Percentiles rank a stretch among this genome's conserved stretches.
Evolutionary conservation across 2,329 filamentous ascomycete genomes (phyloP).

Genomic region (Sarocladium kiliense): DNA sequence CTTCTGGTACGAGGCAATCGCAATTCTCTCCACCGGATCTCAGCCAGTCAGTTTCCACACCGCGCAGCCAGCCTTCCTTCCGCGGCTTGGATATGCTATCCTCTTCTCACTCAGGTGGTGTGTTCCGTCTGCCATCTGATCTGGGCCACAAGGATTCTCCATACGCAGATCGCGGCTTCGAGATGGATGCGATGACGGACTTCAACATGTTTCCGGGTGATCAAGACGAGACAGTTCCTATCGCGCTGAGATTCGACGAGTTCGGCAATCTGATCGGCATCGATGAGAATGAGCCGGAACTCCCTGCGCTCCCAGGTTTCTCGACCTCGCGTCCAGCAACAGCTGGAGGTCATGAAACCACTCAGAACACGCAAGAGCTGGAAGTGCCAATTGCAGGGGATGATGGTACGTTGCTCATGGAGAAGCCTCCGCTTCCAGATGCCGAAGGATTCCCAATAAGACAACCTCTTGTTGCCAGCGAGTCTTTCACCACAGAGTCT

Average conservation of each 20-base stretch:
- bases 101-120: constrained; percentile 28
- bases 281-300: constrained; percentile 35
- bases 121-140: constrained; percentile 27
- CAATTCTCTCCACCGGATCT: constrained; percentile 36
- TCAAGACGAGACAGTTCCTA: constrained; percentile 32
- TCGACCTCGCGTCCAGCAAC: constrained; percentile 10
- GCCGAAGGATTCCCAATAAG: constrained; percentile 28
- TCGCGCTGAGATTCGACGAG: constrained; percentile 45
- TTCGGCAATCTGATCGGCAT: constrained; percentile 43
- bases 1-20: constrained; percentile 31
- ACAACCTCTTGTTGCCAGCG: constrained; percentile 11
- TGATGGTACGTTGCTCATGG: constrained; percentile 30
- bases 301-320: constrained; percentile 33
- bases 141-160: constrained; percentile 27
- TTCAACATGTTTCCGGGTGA: constrained; percentile 34
- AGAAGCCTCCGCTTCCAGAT: constrained; percentile 32
- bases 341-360: constrained; percentile 8
- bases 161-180: constrained; percentile 17
- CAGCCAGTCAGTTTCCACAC: constrained; percentile 11
- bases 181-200: constrained; percentile 16
- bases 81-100: constrained; percentile 26
- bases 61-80: constrained; percentile 13
- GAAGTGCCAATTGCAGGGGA: constrained; percentile 16
- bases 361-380: neutral
- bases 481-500: constrained; percentile 13